These are phyloP conservation scores for Gaertneriomyces semiglobifer DNA, from an alignment of 192 early-diverging fungal species.

Conservation along the genomic window DNA sequence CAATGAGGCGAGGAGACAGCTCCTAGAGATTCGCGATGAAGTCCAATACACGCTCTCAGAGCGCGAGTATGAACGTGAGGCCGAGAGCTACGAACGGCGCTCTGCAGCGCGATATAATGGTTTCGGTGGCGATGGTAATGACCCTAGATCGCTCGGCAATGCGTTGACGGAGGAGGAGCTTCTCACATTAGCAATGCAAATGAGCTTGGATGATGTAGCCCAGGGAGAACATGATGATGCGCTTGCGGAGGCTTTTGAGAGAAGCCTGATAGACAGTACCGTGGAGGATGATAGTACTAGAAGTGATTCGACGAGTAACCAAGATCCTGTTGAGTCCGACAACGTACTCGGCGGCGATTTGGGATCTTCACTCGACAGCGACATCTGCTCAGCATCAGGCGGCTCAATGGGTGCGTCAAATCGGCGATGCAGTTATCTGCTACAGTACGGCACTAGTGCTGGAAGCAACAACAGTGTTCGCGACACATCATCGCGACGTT, in stretches of 20 bases:
- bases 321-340: background rate
- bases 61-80: slow-evolving; percentile 32
- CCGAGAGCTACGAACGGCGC: slow-evolving; percentile 1
- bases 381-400: background rate
- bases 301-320: background rate
- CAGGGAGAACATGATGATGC: slow-evolving; percentile 5
- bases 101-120: background rate
- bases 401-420: background rate
- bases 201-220: slow-evolving; percentile 30
- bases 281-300: background rate
- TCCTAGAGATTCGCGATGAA: slow-evolving; percentile 44
- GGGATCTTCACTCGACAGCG: background rate
- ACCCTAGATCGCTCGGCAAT: slow-evolving; percentile 20
- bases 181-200: slow-evolving; percentile 55
- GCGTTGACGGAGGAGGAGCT: slow-evolving; percentile 57
- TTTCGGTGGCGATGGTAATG: background rate
- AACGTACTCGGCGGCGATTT: background rate
- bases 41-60: slow-evolving; percentile 30
- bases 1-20: slow-evolving; percentile 3
- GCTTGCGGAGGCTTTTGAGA: slow-evolving; percentile 22
- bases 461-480: background rate
- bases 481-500: background rate
- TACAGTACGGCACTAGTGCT: background rate
- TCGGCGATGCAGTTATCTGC: background rate
- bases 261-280: slow-evolving; percentile 5